phyloP scores from a whole-genome alignment of 768 basidiomycete genomes.

The Leccinum longicurvipes region DNA sequence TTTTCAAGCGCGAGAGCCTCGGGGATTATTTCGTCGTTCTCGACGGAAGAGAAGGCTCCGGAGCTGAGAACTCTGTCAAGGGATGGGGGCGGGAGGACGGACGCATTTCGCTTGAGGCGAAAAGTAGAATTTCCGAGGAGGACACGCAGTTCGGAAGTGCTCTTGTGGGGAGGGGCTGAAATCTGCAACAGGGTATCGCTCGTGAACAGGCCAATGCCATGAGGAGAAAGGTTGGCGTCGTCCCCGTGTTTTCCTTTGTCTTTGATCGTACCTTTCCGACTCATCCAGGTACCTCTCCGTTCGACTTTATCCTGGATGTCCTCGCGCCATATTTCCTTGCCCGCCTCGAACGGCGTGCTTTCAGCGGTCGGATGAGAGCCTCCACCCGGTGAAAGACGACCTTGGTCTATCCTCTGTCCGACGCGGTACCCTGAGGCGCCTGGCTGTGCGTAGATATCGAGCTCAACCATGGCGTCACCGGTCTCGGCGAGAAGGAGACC shows the following conservation, averaged over 20 bases:
- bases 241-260: slow-evolving; percentile 6
- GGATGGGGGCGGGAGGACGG: slow-evolving; percentile 34
- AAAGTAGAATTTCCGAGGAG: slow-evolving; percentile 62
- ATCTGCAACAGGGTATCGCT: slow-evolving; percentile 52
- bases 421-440: slow-evolving; percentile 37
- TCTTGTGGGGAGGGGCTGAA: slow-evolving; percentile 47
- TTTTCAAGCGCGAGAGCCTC: slow-evolving; percentile 58
- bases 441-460: slow-evolving; percentile 34
- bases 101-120: slow-evolving; percentile 52
- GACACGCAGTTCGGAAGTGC: slow-evolving; percentile 54
- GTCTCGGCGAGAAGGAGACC: slow-evolving; percentile 47
- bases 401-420: slow-evolving; percentile 39
- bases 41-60: neutral
- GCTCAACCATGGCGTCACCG: slow-evolving; percentile 46
- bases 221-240: slow-evolving; percentile 2
- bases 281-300: slow-evolving; percentile 17
- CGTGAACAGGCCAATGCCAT: slow-evolving; percentile 36
- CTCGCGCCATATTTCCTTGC: slow-evolving; percentile 24
- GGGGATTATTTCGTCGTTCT: slow-evolving; percentile 12
- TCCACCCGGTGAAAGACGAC: slow-evolving; percentile 30
- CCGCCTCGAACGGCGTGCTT: slow-evolving; percentile 13
- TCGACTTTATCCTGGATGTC: neutral
- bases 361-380: slow-evolving; percentile 15
- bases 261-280: slow-evolving; percentile 6
- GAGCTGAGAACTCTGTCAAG: slow-evolving; percentile 7